phyloP scores from a whole-genome alignment of 768 basidiomycete species.

The Lactarius quietus region DNA sequence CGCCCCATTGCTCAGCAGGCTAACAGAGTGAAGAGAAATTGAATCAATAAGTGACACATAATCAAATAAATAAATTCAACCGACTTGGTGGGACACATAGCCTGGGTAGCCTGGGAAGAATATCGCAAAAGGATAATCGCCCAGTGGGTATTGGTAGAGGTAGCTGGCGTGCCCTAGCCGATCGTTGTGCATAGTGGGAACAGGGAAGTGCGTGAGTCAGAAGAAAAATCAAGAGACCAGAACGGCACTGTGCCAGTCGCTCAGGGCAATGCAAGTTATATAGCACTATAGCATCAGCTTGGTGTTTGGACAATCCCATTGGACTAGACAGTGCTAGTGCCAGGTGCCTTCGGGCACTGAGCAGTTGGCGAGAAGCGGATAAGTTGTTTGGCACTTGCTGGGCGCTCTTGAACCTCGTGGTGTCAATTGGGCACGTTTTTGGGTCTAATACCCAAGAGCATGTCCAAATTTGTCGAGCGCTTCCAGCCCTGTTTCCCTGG shows the following conservation, averaged over 20 bases:
- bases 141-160: neutral
- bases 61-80: neutral
- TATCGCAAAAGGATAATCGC: neutral
- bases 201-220: neutral
- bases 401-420: neutral
- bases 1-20: neutral
- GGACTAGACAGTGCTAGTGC: neutral
- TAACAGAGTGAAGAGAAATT: neutral
- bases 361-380: neutral
- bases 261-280: neutral
- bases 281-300: neutral
- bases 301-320: neutral
- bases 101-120: neutral
- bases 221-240: neutral
- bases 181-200: neutral
- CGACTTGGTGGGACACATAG: neutral
- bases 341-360: neutral
- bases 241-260: neutral
- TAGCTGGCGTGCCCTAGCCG: neutral
- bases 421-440: neutral
- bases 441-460: neutral
- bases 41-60: neutral
- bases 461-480: neutral
- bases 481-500: neutral
- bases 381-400: neutral